These are phyloP conservation scores for Rhizopus delemar DNA, from an alignment of 371 early-diverging fungal species.

Conservation along the genomic window DNA sequence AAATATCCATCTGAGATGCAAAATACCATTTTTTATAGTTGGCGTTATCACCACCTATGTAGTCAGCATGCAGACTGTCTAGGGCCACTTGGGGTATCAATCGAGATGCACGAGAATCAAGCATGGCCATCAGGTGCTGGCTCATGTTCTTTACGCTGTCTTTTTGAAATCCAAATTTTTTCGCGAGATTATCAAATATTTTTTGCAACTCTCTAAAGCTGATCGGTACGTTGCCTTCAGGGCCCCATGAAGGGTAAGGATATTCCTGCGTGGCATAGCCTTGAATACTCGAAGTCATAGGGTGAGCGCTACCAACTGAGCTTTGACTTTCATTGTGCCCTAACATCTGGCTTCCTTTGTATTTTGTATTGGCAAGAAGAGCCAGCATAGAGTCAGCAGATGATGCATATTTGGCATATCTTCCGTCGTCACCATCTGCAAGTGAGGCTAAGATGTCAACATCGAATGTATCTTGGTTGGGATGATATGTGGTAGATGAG, in stretches of 20 bases:
- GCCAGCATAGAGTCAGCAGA: conserved; percentile 77
- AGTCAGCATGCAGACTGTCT: conserved; percentile 81
- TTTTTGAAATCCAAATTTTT: conserved; percentile 80
- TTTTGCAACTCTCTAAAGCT: conserved; percentile 18
- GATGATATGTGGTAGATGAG: background rate
- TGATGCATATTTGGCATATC: conserved; percentile 73
- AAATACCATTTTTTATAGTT: conserved; percentile 90
- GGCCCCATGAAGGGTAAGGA: conserved; percentile 72
- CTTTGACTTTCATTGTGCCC: conserved; percentile 5
- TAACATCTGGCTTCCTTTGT: conserved; percentile 33
- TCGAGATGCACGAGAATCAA: conserved; percentile 84
- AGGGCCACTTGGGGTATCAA: conserved; percentile 76
- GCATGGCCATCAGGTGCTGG: conserved; percentile 79
- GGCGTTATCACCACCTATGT: conserved; percentile 82
- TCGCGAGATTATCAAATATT: conserved; percentile 25
- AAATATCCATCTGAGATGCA: conserved; percentile 76
- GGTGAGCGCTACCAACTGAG: background rate
- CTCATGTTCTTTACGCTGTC: conserved; percentile 77
- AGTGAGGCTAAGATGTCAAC: conserved; percentile 66
- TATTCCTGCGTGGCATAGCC: conserved; percentile 15
- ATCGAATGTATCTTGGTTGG: conserved; percentile 30
- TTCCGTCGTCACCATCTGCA: conserved; percentile 64
- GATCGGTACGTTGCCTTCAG: conserved; percentile 38
- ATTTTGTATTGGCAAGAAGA: conserved; percentile 71
- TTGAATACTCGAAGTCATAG: conserved; percentile 1